These are phyloP conservation scores for Fraxinus anomala DNA, from an alignment of 257 asterid species.

Conservation along the genomic window DNA sequence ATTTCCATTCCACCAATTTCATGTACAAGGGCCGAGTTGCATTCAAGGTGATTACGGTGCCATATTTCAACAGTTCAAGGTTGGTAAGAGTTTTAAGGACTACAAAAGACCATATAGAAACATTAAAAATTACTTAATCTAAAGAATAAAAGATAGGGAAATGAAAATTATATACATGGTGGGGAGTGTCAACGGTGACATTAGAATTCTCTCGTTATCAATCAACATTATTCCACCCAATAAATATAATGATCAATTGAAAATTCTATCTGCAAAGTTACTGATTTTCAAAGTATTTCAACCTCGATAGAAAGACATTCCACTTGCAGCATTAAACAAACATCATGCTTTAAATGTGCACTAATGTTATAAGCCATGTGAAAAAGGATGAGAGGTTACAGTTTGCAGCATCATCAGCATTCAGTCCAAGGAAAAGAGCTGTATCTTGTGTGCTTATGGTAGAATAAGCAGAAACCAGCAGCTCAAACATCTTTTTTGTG, in stretches of 20 bases:
- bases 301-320: neutral
- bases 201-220: neutral
- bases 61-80: neutral
- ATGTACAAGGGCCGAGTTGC: too few relatives aligned
- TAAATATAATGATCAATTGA: too few relatives aligned
- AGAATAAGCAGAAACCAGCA: slow-evolving; percentile 84
- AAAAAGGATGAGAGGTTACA: slow-evolving; percentile 54
- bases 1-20: neutral
- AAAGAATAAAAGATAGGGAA: neutral
- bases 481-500: slow-evolving; percentile 76
- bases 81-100: neutral
- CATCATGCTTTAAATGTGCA: neutral
- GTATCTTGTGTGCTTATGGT: slow-evolving; percentile 86
- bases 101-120: neutral
- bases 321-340: neutral
- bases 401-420: slow-evolving; percentile 67
- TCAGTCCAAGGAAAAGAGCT: slow-evolving; percentile 85
- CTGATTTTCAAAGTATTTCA: neutral
- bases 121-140: neutral
- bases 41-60: neutral
- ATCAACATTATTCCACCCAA: neutral
- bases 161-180: neutral
- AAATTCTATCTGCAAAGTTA: too few relatives aligned
- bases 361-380: neutral
- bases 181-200: neutral